phyloP scores from a whole-genome alignment of 2,329 filamentous ascomycete species.

The Neopestalotiopsis rosae region DNA sequence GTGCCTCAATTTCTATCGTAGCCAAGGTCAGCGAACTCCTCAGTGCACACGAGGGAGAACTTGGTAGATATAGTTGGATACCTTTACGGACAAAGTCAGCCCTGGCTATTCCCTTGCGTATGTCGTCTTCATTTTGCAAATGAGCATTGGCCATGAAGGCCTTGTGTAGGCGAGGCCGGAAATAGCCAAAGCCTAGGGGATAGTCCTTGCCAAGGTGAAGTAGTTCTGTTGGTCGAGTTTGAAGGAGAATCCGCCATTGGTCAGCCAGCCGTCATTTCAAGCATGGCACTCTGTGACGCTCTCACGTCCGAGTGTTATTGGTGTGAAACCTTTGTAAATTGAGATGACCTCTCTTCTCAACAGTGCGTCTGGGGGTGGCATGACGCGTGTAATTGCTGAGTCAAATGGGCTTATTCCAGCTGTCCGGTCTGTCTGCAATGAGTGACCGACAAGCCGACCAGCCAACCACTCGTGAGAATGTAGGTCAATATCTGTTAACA shows the following conservation, averaged over 20 bases:
- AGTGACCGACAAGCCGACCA: background rate
- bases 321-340: conserved; percentile 74
- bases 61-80: conserved; percentile 40
- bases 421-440: background rate
- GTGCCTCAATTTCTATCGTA: conserved; percentile 79
- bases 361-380: conserved; percentile 51
- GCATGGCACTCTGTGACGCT: no score
- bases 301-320: no score
- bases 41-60: no score
- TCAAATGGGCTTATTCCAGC: background rate
- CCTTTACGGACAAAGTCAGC: conserved; percentile 94
- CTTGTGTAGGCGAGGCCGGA: conserved; percentile 78
- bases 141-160: conserved; percentile 81
- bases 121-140: conserved; percentile 75
- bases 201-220: conserved; percentile 86
- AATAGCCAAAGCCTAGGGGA: conserved; percentile 82
- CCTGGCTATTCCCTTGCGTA: conserved; percentile 74
- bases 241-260: background rate
- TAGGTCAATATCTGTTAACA: no score
- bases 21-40: conserved; percentile 1
- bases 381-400: conserved; percentile 15
- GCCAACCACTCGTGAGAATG: no score
- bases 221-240: conserved; percentile 63
- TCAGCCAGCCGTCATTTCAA: background rate
- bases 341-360: conserved; percentile 80